A percentile compares a stretch with the other conserved stretches of the same genome.
These are phyloP conservation scores for Glycine soja DNA, from an alignment of 306 rosid genomes.

Conservation along the genomic window DNA sequence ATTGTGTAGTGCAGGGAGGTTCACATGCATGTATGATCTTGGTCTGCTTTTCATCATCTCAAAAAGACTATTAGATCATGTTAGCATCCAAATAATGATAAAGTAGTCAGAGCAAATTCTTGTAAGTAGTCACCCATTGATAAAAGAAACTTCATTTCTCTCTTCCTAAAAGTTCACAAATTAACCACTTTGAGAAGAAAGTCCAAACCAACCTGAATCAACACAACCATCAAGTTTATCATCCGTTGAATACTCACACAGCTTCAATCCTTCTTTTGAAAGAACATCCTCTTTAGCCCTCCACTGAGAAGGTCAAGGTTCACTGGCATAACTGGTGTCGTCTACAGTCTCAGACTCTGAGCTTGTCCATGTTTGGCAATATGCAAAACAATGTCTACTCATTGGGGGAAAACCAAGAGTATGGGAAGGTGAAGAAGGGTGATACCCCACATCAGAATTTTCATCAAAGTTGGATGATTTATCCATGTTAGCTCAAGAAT, in stretches of 20 bases:
- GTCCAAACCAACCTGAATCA: conserved; percentile 66
- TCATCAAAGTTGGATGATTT: conserved; percentile 58
- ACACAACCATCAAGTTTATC: conserved; percentile 59
- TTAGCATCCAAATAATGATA: too few relatives aligned
- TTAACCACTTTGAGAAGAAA: conserved; percentile 13
- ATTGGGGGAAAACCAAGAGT: conserved; percentile 58
- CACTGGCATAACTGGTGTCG: conserved; percentile 69
- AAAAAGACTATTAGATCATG: conserved; percentile 24
- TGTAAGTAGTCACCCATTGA: conserved; percentile 93
- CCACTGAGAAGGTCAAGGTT: conserved; percentile 74
- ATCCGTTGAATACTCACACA: conserved; percentile 46
- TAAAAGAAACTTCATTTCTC: conserved; percentile 90
- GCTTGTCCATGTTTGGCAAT: conserved; percentile 54
- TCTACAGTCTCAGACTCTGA: conserved; percentile 76
- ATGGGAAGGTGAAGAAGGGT: conserved; percentile 69
- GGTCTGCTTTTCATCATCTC: conserved; percentile 89
- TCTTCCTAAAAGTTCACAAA: conserved; percentile 59
- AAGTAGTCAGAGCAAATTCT: conserved; percentile 79
- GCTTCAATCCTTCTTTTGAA: conserved; percentile 59
- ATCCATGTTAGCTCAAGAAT: conserved; percentile 63
- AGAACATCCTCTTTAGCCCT: conserved; percentile 49
- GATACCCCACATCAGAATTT: conserved; percentile 62
- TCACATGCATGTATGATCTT: conserved; percentile 81
- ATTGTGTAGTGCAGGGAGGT: conserved; percentile 94
- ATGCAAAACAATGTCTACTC: conserved; percentile 69